These are phyloP conservation scores for Epichloe baconii DNA, from an alignment of 2,329 filamentous ascomycete genomes.

Conservation along the genomic window DNA sequence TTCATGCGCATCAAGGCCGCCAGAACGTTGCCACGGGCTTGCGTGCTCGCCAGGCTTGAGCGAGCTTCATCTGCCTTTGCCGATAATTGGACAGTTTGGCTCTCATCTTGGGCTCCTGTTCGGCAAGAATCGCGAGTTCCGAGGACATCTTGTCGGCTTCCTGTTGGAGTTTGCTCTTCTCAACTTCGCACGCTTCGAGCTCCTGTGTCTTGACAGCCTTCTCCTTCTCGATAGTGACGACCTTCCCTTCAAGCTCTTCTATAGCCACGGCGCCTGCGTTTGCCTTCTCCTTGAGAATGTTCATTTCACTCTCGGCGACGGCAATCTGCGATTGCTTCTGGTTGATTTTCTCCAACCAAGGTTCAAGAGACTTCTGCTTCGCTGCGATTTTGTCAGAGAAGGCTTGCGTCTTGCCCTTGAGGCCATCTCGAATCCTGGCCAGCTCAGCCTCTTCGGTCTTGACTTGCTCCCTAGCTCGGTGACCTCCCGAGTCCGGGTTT, in stretches of 20 bases:
- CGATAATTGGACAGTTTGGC: constrained; percentile 77
- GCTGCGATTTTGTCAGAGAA: constrained; percentile 84
- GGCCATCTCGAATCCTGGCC: constrained; percentile 63
- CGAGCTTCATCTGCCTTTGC: constrained; percentile 90
- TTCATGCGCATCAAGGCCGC: constrained; percentile 87
- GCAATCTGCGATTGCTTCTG: constrained; percentile 90
- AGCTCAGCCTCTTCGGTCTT: constrained; percentile 72
- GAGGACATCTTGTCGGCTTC: constrained; percentile 59
- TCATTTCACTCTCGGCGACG: constrained; percentile 86
- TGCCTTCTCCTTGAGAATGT: constrained; percentile 79
- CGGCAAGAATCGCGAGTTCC: constrained; percentile 57
- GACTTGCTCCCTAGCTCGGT: constrained; percentile 63
- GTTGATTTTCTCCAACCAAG: constrained; percentile 95
- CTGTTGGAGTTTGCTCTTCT: constrained; percentile 60
- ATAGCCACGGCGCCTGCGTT: constrained; percentile 77
- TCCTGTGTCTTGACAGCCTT: constrained; percentile 58
- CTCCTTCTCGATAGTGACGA: constrained; percentile 58
- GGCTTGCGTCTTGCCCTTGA: constrained; percentile 92
- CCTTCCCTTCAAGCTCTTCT: constrained; percentile 70
- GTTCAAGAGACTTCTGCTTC: constrained; percentile 89
- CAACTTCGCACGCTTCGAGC: constrained; percentile 60
- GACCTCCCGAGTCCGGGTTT: constrained; percentile 63
- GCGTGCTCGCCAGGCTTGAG: constrained; percentile 76
- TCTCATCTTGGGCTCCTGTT: constrained; percentile 71
- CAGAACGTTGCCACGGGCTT: constrained; percentile 86